Base-by-base conservation (phyloP, 1,284 basidiomycete species). In the Apiotrichum siamense region DNA sequence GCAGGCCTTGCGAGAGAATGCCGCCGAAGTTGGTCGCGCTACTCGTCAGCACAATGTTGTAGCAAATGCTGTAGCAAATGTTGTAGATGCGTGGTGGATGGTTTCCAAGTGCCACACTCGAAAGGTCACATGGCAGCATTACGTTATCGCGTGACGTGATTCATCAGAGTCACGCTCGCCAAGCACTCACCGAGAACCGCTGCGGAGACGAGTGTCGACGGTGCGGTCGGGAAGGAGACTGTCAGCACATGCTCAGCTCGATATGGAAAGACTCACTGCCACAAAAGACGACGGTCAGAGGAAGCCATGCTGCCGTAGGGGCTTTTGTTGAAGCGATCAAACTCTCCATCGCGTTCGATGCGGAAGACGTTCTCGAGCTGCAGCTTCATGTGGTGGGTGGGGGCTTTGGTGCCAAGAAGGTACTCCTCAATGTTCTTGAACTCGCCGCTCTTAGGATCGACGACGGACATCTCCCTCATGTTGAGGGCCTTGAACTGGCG, bases 1-100 rank as follows among this genome's bases (percentile, higher is more conserved):
- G 78, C 55, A 85, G 64, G 25, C 83, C 83, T 66, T 84, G 82
- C 62, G 78, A 79, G 39, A 84, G 71, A 49, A 84, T 85, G 69
- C 80, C 78, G n/a, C 57, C 59, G 45, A 53, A 61, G 54, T 61
- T 61, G 47, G 59, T 59, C 7, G 55, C 38, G 10, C 59, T 36
- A 20, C 2, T 18, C 18, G 35, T 37, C n/a, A 37, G 35, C 18
- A 9, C 13, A 2, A 13, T 24, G 37, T 15, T 6, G 3, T 18
- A 24, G 12, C 11, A 12, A 24, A 13, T 7, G 6, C 7, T n/a
- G n/a, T n/a, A n/a, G n/a, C n/a, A n/a, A n/a, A n/a, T n/a, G n/a
- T n/a, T n/a, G n/a, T n/a, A n/a, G n/a, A n/a, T n/a, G n/a, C n/a
- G n/a, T n/a, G n/a, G n/a, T n/a, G n/a, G n/a, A n/a, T n/a, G n/a